Evolutionary conservation across 257 asterid genomes (phyloP).

Genomic region (Solanum etuberosum): DNA sequence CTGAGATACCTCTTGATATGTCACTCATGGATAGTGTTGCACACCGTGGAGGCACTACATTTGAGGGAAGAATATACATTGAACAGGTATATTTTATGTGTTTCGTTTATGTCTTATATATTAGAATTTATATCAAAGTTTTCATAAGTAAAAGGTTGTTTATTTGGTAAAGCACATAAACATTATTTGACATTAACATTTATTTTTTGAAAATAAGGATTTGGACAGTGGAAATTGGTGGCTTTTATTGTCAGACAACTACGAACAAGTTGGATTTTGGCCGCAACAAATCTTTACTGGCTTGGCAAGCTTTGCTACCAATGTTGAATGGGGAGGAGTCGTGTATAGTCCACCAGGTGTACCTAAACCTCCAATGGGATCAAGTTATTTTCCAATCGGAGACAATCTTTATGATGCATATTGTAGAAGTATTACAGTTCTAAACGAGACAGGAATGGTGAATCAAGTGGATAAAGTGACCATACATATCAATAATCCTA

Average conservation of each 20-base stretch:
- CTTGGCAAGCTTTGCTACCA: neutral
- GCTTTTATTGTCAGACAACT: neutral
- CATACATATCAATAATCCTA: neutral
- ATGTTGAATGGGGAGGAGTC: neutral
- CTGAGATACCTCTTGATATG: neutral
- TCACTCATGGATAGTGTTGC: neutral
- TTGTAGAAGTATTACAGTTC: neutral
- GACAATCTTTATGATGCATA: neutral
- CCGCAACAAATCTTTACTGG: neutral
- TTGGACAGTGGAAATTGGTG: neutral
- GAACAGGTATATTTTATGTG: neutral
- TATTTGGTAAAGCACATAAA: neutral
- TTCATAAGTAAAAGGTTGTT: neutral
- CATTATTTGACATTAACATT: neutral
- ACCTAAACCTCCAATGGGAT: neutral
- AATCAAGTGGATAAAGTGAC: neutral
- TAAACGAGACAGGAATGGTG: neutral
- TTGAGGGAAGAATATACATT: neutral
- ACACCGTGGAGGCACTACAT: neutral
- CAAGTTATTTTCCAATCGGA: neutral
- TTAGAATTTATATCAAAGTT: neutral
- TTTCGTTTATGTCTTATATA: neutral
- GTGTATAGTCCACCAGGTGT: neutral
- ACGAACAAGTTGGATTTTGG: neutral
- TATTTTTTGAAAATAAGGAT: neutral